Base-by-base conservation (phyloP, 176 grass and related monocot genomes). In the Hordeum marinum region DNA sequence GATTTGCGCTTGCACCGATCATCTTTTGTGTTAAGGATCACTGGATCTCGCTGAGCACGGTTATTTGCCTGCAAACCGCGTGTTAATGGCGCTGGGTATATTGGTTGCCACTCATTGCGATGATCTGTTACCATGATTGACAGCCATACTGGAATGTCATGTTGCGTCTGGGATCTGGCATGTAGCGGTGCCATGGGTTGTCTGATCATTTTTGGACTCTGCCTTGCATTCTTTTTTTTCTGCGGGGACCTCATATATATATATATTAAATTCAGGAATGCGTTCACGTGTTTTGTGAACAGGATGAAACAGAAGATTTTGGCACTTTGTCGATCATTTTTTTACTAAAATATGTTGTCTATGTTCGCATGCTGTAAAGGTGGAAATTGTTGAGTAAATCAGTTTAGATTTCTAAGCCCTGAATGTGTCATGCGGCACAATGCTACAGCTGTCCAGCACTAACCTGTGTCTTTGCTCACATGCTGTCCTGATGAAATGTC, bases 31-130 rank as follows among this genome's bases (percentile, higher is more conserved):
- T 25, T 67, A 68, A 79, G 23, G 41, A 52, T 75, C 52, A 20
- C 58, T 8, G 66, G 84, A 90, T 83, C 84, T 90, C 29, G 9
- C 67, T 18, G 42, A 59, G 45, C 23, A 14, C 23, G 58, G 36
- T n/a, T 42, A 9, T 27, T 27, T 64, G 32, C n/a, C 55, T 34
- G 63, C 35, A 64, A 35, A 24, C 24, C 25, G 32, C 17, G 25
- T 11, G 36, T 34, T 71, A 37, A 11, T 46, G 23, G 15, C 39
- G 37, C 55, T 8, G 4, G 34, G 54, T 69, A 13, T 67, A 1
- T 43, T 21, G 35, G 24, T 79, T 3, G 17, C 46, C 75, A 75
- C 62, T 34, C 61, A 1, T 2, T 41, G 24, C 1, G 54, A 62
- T 18, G 18, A 52, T 63, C 60, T 48, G 12, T 15, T 36, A 3